Conservation (phyloP, 495 filamentous ascomycete genomes). For the Parathielavia hyrcaniae region DNA sequence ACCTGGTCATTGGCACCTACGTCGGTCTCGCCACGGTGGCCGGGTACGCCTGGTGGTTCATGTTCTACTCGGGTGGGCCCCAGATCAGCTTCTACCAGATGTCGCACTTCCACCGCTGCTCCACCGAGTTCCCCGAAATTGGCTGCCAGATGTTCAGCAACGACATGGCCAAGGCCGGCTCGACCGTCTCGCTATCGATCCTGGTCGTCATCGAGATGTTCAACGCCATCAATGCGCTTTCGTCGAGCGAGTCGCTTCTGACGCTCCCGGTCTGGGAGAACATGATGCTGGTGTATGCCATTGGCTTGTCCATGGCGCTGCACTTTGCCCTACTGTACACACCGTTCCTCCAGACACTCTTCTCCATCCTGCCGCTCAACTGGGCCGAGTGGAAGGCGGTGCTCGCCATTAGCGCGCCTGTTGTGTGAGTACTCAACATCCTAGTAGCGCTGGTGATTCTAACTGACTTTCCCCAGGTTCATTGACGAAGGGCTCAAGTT, state of each 20-base stretch:
- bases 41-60: constrained; percentile 99
- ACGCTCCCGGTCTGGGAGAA: constrained; percentile 94
- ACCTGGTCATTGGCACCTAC: constrained; percentile 92
- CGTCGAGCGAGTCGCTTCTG: constrained; percentile 87
- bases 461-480: constrained; percentile 52
- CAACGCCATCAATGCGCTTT: constrained; percentile 98
- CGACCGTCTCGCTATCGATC: constrained; percentile 86
- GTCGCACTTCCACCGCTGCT: constrained; percentile 91
- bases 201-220: constrained; percentile 99
- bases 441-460: neutral
- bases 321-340: constrained; percentile 94
- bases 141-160: constrained; percentile 93
- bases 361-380: constrained; percentile 85
- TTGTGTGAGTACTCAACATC: constrained; percentile 64
- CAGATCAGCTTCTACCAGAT: constrained; percentile 91
- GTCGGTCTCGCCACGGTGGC: constrained; percentile 93
- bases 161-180: constrained; percentile 82
- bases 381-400: constrained; percentile 93
- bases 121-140: constrained; percentile 77
- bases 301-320: constrained; percentile 87
- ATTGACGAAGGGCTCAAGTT: constrained; percentile 89
- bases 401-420: constrained; percentile 77
- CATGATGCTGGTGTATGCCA: constrained; percentile 94
- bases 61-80: constrained; percentile 88
- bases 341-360: constrained; percentile 80